Base-by-base conservation (phyloP, 2,329 filamentous ascomycete genomes). In the Cladophialophora immunda region DNA sequence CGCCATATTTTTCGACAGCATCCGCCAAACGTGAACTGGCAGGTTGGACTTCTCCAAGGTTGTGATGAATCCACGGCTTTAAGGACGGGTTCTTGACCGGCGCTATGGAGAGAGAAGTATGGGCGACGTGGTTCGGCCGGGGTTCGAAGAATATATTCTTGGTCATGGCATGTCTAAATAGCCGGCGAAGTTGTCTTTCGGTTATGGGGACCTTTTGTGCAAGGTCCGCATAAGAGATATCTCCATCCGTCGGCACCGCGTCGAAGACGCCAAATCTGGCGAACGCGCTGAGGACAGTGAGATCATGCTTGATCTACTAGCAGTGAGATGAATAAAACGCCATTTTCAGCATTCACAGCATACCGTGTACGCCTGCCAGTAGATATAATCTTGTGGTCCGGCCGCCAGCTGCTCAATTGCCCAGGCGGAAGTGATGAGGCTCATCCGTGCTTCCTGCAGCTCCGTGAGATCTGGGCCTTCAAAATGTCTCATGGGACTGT, bases 141-240 rank as follows among this genome's bases (percentile, higher is more conserved):
- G 83, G 81, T 70, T 89, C 86, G 53, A 77, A 73, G 75, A 89
- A 88, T 66, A 89, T 81, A 11, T 80, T 78, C 69, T 83, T 85
- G 13, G 85, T 87, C 81, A 88, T 87, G 36, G 83, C 85, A 73
- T 87, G 82, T 6, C 86, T 45, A 19, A 65, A 36, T 11, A 65
- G 45, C 5, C 56, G 38, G 13, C 63, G 63, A 11, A 61, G 25
- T 19, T 63, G 52, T 47, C 36, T 45, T 25, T 63, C 60, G 7
- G 60, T 56, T n/a, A 63, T 19, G 19, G 50, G 50, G 2, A 73
- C 73, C 2, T 61, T 36, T 9, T 34, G 30, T 0, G 78, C 73
- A 8, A 79, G 68, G 1, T 75, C 70, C 0, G 58, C 8, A 56
- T 76, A 79, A 0, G 69, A 61, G 13, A 77, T 73, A 9, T 61